A percentile compares a stretch with the other conserved stretches of the same genome.
phyloP scores from a whole-genome alignment of 2,329 filamentous ascomycete species.

The Capronia epimyces region DNA sequence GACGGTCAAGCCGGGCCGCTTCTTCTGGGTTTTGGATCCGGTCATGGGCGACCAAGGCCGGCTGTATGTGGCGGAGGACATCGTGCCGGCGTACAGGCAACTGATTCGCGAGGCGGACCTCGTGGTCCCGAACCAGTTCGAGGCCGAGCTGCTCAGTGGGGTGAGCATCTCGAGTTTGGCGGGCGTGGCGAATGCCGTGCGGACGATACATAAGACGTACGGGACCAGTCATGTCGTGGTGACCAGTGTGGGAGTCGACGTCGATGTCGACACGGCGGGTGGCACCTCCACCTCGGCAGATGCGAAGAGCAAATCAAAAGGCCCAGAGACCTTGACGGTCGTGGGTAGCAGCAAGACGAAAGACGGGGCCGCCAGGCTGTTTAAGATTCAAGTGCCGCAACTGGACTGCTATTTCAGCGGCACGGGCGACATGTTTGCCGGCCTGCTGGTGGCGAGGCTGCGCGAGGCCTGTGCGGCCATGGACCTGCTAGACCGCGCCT shows the following conservation, averaged over 20 bases:
- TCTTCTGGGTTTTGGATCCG: slow-evolving; percentile 69
- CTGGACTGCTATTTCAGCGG: slow-evolving; percentile 94
- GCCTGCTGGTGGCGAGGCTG: slow-evolving; percentile 78
- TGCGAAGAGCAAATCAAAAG: too few species aligned
- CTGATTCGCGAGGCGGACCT: slow-evolving; percentile 78
- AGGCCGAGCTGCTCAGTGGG: slow-evolving; percentile 69
- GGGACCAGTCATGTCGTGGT: slow-evolving; percentile 83
- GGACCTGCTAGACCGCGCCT: slow-evolving; percentile 49
- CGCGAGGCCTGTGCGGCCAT: slow-evolving; percentile 61
- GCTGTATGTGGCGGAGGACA: slow-evolving; percentile 85
- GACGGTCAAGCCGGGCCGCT: slow-evolving; percentile 19
- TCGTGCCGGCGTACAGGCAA: slow-evolving; percentile 82
- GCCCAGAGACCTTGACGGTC: slow-evolving; percentile 14
- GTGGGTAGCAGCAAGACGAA: slow-evolving; percentile 22
- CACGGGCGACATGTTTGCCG: slow-evolving; percentile 97
- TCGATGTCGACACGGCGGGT: not conserved
- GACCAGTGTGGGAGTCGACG: slow-evolving; percentile 60
- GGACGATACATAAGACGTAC: slow-evolving; percentile 59
- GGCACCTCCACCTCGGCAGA: too few species aligned
- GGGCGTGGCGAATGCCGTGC: slow-evolving; percentile 23
- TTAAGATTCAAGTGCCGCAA: slow-evolving; percentile 78
- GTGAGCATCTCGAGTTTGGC: slow-evolving; percentile 18
- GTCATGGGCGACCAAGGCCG: slow-evolving; percentile 96
- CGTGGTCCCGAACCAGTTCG: slow-evolving; percentile 94
- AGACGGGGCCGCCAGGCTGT: slow-evolving; percentile 65